Evolutionary conservation across 345 rosid genomes (phyloP).

Genomic region (Salix koriyanagi): DNA sequence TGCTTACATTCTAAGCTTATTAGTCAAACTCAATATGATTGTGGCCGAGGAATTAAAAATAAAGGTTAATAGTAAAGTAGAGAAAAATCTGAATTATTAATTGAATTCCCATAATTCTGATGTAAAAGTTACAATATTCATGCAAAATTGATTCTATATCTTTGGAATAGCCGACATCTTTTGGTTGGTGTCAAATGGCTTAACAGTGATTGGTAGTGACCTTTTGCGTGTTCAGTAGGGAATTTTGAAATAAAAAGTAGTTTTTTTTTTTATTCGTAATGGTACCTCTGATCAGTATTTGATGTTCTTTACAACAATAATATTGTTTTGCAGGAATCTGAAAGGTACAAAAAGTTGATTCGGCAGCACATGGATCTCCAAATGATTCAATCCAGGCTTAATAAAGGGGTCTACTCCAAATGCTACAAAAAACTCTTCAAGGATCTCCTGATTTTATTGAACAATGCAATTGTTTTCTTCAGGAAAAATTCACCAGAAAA

Average conservation of each 20-base stretch:
- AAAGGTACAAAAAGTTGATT: slow-evolving; percentile 36
- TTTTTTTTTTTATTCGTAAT: too few species aligned
- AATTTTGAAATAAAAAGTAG: background rate
- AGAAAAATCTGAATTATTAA: too few species aligned
- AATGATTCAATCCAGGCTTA: slow-evolving; percentile 39
- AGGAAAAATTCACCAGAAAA: slow-evolving; percentile 41
- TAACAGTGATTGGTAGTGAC: background rate
- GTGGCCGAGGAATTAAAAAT: background rate
- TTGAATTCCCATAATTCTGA: background rate
- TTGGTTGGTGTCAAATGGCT: background rate
- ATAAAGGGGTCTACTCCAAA: slow-evolving; percentile 43
- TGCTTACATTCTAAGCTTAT: too few species aligned
- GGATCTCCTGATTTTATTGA: slow-evolving; percentile 57
- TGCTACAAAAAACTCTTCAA: slow-evolving; percentile 40
- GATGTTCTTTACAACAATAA: background rate
- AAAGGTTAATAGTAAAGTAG: background rate
- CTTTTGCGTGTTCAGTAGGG: background rate
- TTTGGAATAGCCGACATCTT: background rate
- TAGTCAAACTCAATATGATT: background rate
- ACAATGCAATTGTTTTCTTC: slow-evolving; percentile 49
- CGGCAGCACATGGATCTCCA: slow-evolving; percentile 57
- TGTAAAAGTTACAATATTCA: too few species aligned
- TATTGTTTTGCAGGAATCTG: slow-evolving; percentile 42
- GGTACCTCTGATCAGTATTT: too few species aligned
- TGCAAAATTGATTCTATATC: background rate